These are phyloP conservation scores for Sarocladiaceae sp. DNA, from an alignment of 2,329 filamentous ascomycete species.

Conservation along the genomic window DNA sequence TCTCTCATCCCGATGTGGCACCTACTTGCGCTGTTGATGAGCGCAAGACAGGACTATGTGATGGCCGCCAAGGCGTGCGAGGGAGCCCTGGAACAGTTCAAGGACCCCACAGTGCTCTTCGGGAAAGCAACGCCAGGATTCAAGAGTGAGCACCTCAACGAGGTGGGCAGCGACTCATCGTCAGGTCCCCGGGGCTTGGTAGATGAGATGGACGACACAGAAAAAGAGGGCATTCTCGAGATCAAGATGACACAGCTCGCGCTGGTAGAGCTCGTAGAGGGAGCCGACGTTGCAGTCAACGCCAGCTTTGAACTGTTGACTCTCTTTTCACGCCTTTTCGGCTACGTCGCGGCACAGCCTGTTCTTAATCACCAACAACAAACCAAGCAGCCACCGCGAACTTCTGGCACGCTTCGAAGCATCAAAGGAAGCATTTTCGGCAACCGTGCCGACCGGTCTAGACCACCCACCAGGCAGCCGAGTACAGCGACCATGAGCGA, in stretches of 20 bases:
- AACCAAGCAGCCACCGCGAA: slow-evolving; percentile 58
- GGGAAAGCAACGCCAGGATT: slow-evolving; percentile 54
- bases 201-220: slow-evolving; percentile 75
- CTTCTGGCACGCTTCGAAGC: slow-evolving; percentile 66
- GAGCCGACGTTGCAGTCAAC: slow-evolving; percentile 81
- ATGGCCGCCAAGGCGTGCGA: slow-evolving; percentile 81
- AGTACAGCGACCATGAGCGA: slow-evolving; percentile 31
- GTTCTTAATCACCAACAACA: slow-evolving; percentile 30
- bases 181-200: slow-evolving; percentile 48
- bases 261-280: slow-evolving; percentile 78
- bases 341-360: slow-evolving; percentile 35
- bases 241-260: slow-evolving; percentile 93
- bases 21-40: slow-evolving; percentile 78
- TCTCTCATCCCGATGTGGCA: slow-evolving; percentile 83
- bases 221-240: slow-evolving; percentile 86
- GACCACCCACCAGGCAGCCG: slow-evolving; percentile 36
- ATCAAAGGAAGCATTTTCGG: slow-evolving; percentile 76
- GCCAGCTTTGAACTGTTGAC: slow-evolving; percentile 79
- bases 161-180: slow-evolving; percentile 29
- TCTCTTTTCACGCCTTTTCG: slow-evolving; percentile 79
- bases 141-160: slow-evolving; percentile 65
- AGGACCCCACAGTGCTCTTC: slow-evolving; percentile 65
- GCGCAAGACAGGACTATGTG: slow-evolving; percentile 78
- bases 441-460: slow-evolving; percentile 39
- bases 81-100: slow-evolving; percentile 87